Evolutionary conservation across 2,329 filamentous ascomycete species (phyloP).

Genomic region (Hymenoscyphus repandus): DNA sequence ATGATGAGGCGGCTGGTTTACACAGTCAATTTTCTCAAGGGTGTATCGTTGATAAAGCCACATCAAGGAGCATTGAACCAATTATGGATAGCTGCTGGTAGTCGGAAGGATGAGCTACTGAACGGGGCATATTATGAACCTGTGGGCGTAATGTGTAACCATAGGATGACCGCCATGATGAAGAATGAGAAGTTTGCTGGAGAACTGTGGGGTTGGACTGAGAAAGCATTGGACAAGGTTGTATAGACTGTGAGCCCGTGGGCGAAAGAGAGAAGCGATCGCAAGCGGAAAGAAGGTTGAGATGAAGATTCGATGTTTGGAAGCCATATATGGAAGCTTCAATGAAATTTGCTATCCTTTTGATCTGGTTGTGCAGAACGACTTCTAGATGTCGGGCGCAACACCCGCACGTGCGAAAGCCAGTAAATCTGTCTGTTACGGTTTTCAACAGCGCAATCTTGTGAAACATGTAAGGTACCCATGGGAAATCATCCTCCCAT

Average conservation of each 20-base stretch:
- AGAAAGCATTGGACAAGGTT: conserved; percentile 7
- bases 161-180: conserved; percentile 19
- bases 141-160: conserved; percentile 28
- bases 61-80: conserved; percentile 35
- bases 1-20: background rate
- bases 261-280: background rate
- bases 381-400: too few relatives aligned
- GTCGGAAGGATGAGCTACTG: conserved; percentile 19
- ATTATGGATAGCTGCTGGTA: conserved; percentile 37
- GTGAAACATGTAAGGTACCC: too few relatives aligned
- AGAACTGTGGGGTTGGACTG: conserved; percentile 38
- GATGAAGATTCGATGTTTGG: too few relatives aligned
- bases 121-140: conserved; percentile 35
- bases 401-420: too few relatives aligned
- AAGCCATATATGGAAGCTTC: too few relatives aligned
- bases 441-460: too few relatives aligned
- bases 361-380: too few relatives aligned
- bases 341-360: too few relatives aligned
- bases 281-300: too few relatives aligned
- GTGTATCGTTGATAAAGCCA: background rate
- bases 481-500: too few relatives aligned
- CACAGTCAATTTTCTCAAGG: background rate
- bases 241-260: background rate
- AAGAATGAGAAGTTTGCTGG: conserved; percentile 30
- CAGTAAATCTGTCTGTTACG: too few relatives aligned